These are phyloP conservation scores for Penicillium cosmopolitanum DNA, from an alignment of 495 filamentous ascomycete species.

Conservation along the genomic window DNA sequence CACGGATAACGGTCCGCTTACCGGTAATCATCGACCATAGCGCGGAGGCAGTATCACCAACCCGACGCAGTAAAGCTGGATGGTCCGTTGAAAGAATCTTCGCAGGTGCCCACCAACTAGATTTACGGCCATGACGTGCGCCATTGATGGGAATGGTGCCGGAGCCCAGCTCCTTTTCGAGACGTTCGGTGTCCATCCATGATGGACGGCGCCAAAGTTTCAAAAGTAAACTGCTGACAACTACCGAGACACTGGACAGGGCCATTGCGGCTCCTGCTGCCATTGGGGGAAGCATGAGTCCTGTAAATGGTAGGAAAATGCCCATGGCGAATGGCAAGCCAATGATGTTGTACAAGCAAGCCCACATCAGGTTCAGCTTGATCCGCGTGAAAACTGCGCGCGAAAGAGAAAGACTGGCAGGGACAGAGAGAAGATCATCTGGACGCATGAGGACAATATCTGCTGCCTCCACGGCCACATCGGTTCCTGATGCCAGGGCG, in stretches of 20 bases:
- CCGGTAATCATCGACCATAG: conserved; percentile 38
- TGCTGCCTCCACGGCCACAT: conserved; percentile 97
- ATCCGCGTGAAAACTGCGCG: conserved; percentile 88
- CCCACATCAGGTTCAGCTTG: conserved; percentile 90
- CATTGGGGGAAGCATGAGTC: conserved; percentile 88
- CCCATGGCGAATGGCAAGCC: conserved; percentile 98
- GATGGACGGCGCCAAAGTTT: conserved; percentile 84
- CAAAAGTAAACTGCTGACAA: conserved; percentile 78
- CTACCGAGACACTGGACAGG: conserved; percentile 84
- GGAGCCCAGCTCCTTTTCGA: conserved; percentile 53
- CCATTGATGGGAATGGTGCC: conserved; percentile 19
- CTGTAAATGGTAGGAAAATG: conserved; percentile 83
- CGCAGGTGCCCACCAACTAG: conserved; percentile 40
- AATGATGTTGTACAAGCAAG: conserved; percentile 88
- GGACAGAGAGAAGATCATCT: conserved; percentile 88
- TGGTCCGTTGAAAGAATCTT: conserved; percentile 26
- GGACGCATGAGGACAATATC: conserved; percentile 95
- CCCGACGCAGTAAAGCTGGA: conserved; percentile 23
- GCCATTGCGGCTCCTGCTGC: conserved; percentile 96
- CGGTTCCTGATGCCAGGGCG: conserved; percentile 87
- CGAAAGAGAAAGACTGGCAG: conserved; percentile 80
- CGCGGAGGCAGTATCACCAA: conserved; percentile 18
- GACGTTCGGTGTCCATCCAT: conserved; percentile 82
- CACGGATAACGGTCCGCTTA: conserved; percentile 20
- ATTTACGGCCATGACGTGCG: conserved; percentile 18